Evolutionary conservation across 139 green algal genomes (phyloP).

Genomic region (Choricystis sp.): DNA sequence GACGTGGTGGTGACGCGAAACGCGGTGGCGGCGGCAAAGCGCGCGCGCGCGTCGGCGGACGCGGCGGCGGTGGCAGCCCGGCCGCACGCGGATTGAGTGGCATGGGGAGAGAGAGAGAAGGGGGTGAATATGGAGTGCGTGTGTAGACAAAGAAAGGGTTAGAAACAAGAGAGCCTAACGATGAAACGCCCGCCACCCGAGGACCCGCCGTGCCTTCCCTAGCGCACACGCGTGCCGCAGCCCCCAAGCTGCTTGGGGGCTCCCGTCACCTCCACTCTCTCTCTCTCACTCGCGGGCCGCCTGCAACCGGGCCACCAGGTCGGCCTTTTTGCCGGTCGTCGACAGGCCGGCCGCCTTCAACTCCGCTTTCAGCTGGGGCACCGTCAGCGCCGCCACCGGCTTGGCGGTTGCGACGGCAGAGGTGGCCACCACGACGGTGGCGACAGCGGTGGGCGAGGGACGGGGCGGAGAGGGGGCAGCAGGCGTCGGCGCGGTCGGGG

Average conservation of each 20-base stretch:
- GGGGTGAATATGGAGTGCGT: neutral
- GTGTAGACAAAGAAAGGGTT: no score
- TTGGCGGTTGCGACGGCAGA: neutral
- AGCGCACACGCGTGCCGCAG: no score
- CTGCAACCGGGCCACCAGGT: neutral
- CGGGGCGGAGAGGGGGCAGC: constrained; percentile 3
- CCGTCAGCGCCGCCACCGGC: neutral
- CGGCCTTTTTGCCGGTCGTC: neutral
- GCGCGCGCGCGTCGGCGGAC: no score
- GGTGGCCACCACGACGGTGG: neutral
- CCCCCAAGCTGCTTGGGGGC: no score
- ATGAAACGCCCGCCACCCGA: no score
- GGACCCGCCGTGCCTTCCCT: no score
- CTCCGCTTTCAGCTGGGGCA: constrained; percentile 4
- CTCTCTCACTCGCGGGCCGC: no score
- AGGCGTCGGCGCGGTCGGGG: no score
- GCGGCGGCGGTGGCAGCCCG: no score
- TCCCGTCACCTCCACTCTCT: no score
- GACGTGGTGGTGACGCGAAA: neutral
- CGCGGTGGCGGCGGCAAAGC: neutral
- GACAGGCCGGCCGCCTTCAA: neutral
- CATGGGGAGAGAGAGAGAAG: neutral
- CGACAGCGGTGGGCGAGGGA: neutral
- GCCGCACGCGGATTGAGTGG: neutral
- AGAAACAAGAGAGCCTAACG: no score